Conservation (phyloP, 2,329 filamentous ascomycete genomes). For the Pseudogymnoascus sp. region DNA sequence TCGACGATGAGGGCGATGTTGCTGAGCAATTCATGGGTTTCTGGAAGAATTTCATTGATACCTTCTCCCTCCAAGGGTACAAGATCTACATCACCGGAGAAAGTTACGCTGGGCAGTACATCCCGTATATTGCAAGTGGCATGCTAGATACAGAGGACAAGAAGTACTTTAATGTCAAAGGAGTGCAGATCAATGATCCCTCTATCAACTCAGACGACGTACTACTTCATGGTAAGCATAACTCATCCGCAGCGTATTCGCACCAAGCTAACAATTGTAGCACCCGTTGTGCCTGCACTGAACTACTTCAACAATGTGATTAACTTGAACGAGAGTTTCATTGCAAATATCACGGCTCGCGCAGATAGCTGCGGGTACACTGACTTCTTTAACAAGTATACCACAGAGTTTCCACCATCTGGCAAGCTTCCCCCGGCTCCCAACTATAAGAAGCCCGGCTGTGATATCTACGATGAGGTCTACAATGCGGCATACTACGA, state of each 20-base stretch:
- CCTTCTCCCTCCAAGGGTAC: slow-evolving; percentile 45
- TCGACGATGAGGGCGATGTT: slow-evolving; percentile 43
- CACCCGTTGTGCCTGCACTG: slow-evolving; percentile 40
- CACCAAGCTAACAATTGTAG: slow-evolving; percentile 14
- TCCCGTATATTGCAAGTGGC: slow-evolving; percentile 41
- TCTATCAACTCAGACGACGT: slow-evolving; percentile 34
- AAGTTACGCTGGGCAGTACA: slow-evolving; percentile 46
- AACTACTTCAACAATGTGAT: slow-evolving; percentile 43
- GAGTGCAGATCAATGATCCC: slow-evolving; percentile 55
- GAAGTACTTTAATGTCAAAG: slow-evolving; percentile 50
- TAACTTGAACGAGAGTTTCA: slow-evolving; percentile 43
- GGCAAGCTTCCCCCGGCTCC: slow-evolving; percentile 40
- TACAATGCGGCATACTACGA: slow-evolving; percentile 40
- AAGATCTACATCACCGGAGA: slow-evolving; percentile 60
- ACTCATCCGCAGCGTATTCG: background rate
- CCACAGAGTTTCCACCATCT: slow-evolving; percentile 49
- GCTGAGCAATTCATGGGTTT: slow-evolving; percentile 51
- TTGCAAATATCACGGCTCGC: slow-evolving; percentile 36
- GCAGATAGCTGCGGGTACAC: slow-evolving; percentile 45
- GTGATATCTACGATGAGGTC: slow-evolving; percentile 33
- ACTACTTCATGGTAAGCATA: slow-evolving; percentile 16
- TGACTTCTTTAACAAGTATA: slow-evolving; percentile 37
- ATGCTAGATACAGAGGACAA: slow-evolving; percentile 42
- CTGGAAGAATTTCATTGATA: slow-evolving; percentile 54
- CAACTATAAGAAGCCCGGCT: slow-evolving; percentile 15